These are phyloP conservation scores for Ascoidea tarda DNA, from an alignment of 805 yeast species.

Conservation along the genomic window DNA sequence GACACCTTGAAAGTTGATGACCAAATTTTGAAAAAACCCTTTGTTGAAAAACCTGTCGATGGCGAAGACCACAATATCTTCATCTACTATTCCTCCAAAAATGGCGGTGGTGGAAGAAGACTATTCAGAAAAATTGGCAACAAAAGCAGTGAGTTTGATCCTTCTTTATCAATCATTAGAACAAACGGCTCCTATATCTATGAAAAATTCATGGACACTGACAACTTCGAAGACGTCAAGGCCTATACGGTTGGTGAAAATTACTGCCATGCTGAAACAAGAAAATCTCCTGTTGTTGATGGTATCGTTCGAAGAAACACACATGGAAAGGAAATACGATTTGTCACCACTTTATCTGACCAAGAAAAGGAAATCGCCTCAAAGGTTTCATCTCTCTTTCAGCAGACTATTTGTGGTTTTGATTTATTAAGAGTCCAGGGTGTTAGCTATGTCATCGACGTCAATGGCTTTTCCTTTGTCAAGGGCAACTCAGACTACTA, in stretches of 20 bases:
- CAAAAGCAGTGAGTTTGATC: constrained; percentile 92
- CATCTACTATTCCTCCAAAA: constrained; percentile 74
- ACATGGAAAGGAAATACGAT: constrained; percentile 93
- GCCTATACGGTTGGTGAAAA: constrained; percentile 91
- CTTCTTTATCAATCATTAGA: constrained; percentile 57
- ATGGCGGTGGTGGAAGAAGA: constrained; percentile 96
- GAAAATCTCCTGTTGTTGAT: constrained; percentile 98
- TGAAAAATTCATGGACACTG: constrained; percentile 95
- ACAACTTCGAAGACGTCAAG: constrained; percentile 95
- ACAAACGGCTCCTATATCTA: constrained; percentile 85
- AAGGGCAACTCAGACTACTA: constrained; percentile 83
- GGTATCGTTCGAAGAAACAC: constrained; percentile 96
- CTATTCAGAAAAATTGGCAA: constrained; percentile 93
- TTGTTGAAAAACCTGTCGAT: constrained; percentile 96
- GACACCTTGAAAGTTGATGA: constrained; percentile 75
- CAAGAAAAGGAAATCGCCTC: constrained; percentile 75
- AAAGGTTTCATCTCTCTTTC: constrained; percentile 59
- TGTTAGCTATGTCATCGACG: constrained; percentile 86
- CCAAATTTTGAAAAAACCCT: constrained; percentile 64
- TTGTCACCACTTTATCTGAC: constrained; percentile 62
- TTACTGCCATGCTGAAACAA: constrained; percentile 94
- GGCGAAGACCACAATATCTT: constrained; percentile 97
- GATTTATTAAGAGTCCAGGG: constrained; percentile 86
- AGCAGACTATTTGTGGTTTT: constrained; percentile 95
- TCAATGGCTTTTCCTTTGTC: constrained; percentile 94